These are phyloP conservation scores for Coniosporium uncinatum DNA, from an alignment of 2,329 filamentous ascomycete species.

Conservation along the genomic window DNA sequence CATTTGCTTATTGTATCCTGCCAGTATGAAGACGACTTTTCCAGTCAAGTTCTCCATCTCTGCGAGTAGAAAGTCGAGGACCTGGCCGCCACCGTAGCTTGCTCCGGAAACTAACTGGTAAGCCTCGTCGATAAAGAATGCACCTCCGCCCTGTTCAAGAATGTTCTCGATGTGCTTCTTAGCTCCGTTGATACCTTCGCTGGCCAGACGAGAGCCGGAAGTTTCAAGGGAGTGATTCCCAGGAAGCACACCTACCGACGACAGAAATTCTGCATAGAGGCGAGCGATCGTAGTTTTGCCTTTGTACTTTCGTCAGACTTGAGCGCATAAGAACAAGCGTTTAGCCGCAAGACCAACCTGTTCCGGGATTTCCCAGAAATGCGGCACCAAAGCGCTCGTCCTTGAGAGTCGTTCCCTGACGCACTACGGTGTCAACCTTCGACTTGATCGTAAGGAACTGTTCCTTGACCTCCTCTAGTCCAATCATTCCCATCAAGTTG, in stretches of 20 bases:
- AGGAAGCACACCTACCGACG: slow-evolving; percentile 54
- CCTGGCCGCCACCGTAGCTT: slow-evolving; percentile 49
- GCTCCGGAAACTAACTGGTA: slow-evolving; percentile 64
- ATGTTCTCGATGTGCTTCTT: slow-evolving; percentile 53
- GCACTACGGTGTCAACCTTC: slow-evolving; percentile 52
- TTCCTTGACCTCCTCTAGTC: slow-evolving; percentile 63
- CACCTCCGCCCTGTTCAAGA: slow-evolving; percentile 55
- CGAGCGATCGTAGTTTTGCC: slow-evolving; percentile 74
- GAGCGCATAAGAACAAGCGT: slow-evolving; percentile 1
- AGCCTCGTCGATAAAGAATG: slow-evolving; percentile 74
- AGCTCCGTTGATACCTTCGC: slow-evolving; percentile 51
- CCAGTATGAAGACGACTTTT: slow-evolving; percentile 66
- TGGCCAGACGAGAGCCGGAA: slow-evolving; percentile 61
- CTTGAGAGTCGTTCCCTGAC: slow-evolving; percentile 50
- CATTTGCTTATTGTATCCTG: slow-evolving; percentile 71
- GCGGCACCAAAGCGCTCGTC: slow-evolving; percentile 56
- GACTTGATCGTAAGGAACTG: slow-evolving; percentile 58
- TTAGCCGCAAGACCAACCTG: slow-evolving; percentile 50
- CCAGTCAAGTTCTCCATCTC: slow-evolving; percentile 69
- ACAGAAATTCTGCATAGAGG: slow-evolving; percentile 61
- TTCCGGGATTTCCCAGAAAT: slow-evolving; percentile 70
- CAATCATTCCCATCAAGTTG: slow-evolving; percentile 63
- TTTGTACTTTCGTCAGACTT: slow-evolving; percentile 16
- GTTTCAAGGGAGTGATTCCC: slow-evolving; percentile 58
- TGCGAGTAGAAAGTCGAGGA: slow-evolving; percentile 65